These are phyloP conservation scores for Cyclotella atomus DNA, from an alignment of 108 stramenopile genomes.

Conservation along the genomic window DNA sequence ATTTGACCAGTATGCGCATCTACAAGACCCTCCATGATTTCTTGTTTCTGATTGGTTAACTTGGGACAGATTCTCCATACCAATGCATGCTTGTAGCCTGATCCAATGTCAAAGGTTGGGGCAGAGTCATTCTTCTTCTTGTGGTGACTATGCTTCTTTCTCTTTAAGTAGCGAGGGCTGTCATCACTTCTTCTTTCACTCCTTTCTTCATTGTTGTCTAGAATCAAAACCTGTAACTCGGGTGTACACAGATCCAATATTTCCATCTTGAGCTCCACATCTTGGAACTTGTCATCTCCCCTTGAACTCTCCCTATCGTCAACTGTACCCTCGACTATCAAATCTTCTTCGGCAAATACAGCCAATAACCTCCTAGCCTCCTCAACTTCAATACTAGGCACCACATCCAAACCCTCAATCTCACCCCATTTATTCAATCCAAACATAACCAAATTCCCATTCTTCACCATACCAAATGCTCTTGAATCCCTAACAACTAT, in stretches of 20 bases:
- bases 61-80: slow-evolving; percentile 23
- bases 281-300: neutral
- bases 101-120: neutral
- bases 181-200: neutral
- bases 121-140: neutral
- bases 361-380: neutral
- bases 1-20: slow-evolving; percentile 23
- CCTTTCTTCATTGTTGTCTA: neutral
- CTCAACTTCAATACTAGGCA: neutral
- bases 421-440: slow-evolving; percentile 14
- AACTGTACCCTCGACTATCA: neutral
- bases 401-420: neutral
- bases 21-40: slow-evolving; percentile 17
- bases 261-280: neutral
- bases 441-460: slow-evolving; percentile 19
- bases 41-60: slow-evolving; percentile 13
- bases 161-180: neutral
- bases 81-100: slow-evolving; percentile 13
- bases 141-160: neutral
- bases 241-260: slow-evolving; percentile 4
- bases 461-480: slow-evolving; percentile 9
- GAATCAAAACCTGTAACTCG: slow-evolving; percentile 9
- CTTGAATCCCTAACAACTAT: neutral
- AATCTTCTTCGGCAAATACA: neutral
- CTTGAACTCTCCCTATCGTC: neutral